Percentiles rank a stretch among this genome's conserved stretches.
These are phyloP conservation scores for Monilinia laxa DNA, from an alignment of 2,329 filamentous ascomycete species.

Conservation along the genomic window DNA sequence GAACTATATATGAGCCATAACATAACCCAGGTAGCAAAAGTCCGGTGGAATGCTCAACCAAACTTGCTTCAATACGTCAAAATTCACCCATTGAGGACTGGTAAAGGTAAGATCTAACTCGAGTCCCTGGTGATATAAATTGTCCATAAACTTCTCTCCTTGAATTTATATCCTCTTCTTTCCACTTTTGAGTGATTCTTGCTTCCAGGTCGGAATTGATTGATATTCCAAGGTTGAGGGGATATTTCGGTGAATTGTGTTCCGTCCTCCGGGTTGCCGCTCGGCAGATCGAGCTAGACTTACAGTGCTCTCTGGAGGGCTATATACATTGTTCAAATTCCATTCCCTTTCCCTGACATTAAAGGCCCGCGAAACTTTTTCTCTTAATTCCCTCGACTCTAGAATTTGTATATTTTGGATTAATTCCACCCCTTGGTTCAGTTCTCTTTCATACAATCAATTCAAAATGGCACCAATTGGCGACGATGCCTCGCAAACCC, in stretches of 20 bases:
- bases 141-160: neutral
- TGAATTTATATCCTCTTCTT: neutral
- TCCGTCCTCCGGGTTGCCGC: conserved; percentile 19
- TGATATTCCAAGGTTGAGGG: conserved; percentile 7
- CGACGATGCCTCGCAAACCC: conserved; percentile 74
- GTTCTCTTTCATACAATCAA: conserved; percentile 27
- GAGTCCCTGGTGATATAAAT: conserved; percentile 14
- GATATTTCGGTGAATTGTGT: conserved; percentile 20
- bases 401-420: conserved; percentile 20
- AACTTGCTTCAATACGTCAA: neutral
- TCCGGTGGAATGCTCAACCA: neutral
- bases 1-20: neutral
- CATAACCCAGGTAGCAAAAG: neutral
- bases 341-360: neutral
- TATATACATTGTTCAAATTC: neutral
- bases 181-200: neutral
- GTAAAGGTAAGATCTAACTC: conserved; percentile 1
- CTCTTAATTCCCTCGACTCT: conserved; percentile 1
- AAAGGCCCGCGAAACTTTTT: conserved; percentile 14
- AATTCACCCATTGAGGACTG: too few relatives aligned
- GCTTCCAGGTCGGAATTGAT: neutral
- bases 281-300: conserved; percentile 17
- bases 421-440: conserved; percentile 35
- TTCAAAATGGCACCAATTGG: conserved; percentile 82
- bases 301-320: neutral